Evolutionary conservation across 768 basidiomycete genomes (phyloP).

Genomic region (Rhodotorula toruloides): DNA sequence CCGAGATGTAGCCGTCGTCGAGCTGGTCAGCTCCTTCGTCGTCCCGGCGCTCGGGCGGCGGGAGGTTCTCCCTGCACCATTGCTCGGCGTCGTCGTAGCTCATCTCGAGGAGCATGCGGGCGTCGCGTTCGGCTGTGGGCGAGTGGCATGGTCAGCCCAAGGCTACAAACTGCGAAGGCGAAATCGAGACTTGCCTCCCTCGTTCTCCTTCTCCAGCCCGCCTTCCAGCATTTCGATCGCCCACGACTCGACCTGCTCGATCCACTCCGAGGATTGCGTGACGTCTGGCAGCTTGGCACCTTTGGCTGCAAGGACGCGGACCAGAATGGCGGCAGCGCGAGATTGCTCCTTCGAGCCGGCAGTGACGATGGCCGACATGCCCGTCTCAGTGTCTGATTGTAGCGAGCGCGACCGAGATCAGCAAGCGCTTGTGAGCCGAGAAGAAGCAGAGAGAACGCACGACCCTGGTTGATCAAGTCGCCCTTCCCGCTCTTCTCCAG

Average conservation of each 20-base stretch:
- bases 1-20: not conserved
- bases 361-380: conserved; percentile 8
- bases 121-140: not conserved
- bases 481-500: not conserved
- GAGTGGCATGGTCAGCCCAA: not conserved
- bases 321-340: conserved; percentile 1
- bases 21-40: not conserved
- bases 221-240: conserved; percentile 5
- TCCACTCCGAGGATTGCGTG: not conserved
- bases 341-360: not conserved
- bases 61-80: not conserved
- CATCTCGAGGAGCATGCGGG: not conserved
- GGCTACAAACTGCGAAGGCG: not conserved
- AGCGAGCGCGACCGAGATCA: not conserved
- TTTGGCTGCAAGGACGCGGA: conserved; percentile 17
- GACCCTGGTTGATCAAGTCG: conserved; percentile 6
- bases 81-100: not conserved
- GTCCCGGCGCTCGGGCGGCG: not conserved
- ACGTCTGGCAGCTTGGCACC: conserved; percentile 8
- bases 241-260: conserved; percentile 1
- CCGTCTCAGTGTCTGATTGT: conserved; percentile 3
- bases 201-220: not conserved
- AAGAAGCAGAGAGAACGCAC: not conserved
- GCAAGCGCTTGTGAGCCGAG: not conserved
- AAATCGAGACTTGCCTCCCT: not conserved